Evolutionary conservation across 2,329 filamentous ascomycete genomes (phyloP).

Genomic region (Claviceps pusilla): DNA sequence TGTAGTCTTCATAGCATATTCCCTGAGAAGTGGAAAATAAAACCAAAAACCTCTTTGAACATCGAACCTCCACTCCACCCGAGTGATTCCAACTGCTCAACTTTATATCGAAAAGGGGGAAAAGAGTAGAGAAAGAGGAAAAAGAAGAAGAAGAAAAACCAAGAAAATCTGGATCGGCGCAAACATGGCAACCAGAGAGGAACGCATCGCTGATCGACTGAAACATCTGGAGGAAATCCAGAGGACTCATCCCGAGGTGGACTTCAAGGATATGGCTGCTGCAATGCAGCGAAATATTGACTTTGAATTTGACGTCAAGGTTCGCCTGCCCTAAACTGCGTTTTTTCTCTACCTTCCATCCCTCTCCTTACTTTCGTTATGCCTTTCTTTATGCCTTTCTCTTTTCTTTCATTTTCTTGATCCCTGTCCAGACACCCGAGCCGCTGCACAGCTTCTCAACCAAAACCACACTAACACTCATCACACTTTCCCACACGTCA

Average conservation of each 20-base stretch:
- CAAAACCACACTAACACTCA: background rate
- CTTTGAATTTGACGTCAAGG: background rate
- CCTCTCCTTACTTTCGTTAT: background rate
- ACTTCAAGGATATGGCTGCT: background rate
- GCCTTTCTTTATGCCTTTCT: background rate
- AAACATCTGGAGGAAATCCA: background rate
- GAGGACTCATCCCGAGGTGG: background rate
- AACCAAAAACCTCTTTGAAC: no score
- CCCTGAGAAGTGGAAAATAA: no score
- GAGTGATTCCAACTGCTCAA: background rate
- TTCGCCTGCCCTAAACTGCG: background rate
- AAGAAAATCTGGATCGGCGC: background rate
- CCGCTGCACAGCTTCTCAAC: no score
- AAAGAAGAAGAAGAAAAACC: background rate
- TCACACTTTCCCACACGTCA: background rate
- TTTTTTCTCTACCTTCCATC: background rate
- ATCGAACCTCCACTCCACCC: no score
- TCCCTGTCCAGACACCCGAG: no score
- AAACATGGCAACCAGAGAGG: background rate
- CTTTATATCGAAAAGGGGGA: no score
- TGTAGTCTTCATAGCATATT: no score
- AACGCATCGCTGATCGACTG: background rate
- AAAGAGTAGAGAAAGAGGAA: background rate
- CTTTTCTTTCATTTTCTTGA: no score
- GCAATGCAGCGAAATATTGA: background rate